Conservation (phyloP, 75 land plant genomes). For the Chamaecyparis obtusa region DNA sequence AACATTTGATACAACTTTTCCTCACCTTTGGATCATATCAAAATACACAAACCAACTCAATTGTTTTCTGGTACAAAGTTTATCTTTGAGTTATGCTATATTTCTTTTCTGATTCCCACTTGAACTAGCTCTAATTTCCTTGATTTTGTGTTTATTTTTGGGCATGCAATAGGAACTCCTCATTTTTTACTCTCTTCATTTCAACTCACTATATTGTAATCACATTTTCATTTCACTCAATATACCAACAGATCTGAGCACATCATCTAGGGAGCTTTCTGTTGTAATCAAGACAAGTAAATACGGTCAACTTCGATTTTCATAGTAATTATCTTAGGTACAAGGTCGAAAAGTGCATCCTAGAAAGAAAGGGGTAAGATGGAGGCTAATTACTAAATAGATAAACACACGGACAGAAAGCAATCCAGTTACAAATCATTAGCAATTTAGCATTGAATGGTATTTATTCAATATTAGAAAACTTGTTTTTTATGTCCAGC, state of each 20-base stretch:
- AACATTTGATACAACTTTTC: too few relatives aligned
- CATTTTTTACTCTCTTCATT: not conserved
- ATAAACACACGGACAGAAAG: not conserved
- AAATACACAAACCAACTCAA: too few relatives aligned
- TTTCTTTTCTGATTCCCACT: not conserved
- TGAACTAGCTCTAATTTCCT: not conserved
- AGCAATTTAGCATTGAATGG: not conserved
- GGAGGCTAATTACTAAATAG: not conserved
- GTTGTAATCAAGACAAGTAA: not conserved
- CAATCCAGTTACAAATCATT: not conserved
- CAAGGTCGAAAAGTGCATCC: not conserved
- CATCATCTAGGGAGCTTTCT: not conserved
- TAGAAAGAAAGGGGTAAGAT: not conserved
- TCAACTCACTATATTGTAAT: not conserved
- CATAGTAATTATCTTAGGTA: not conserved
- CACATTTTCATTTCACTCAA: too few relatives aligned
- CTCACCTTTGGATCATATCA: too few relatives aligned
- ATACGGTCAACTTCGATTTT: not conserved
- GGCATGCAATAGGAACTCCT: not conserved
- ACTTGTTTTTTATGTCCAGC: not conserved
- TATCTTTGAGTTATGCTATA: not conserved
- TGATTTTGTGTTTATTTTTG: not conserved
- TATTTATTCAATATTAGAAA: not conserved
- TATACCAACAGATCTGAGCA: not conserved
- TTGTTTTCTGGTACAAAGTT: too few relatives aligned